Conservation (phyloP, 805 yeast genomes). For the Lachancea meyersii region DNA sequence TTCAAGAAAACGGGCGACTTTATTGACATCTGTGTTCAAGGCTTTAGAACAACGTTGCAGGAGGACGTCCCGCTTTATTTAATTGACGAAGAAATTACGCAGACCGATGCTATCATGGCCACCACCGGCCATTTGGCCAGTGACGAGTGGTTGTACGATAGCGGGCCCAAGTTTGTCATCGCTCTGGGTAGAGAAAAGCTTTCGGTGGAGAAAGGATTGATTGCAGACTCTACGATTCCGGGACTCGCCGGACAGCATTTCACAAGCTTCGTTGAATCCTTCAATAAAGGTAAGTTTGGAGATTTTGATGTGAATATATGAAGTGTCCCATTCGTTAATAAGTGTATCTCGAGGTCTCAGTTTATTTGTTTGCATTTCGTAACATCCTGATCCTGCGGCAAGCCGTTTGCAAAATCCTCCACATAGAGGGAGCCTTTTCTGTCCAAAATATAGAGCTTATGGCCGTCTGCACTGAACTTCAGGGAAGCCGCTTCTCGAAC, state of each 20-base stretch:
- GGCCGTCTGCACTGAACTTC: conserved; percentile 74
- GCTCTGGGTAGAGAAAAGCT: conserved; percentile 35
- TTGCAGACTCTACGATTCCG: conserved; percentile 14
- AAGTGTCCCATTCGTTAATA: not conserved
- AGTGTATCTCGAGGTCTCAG: conserved; percentile 9
- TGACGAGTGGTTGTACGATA: conserved; percentile 74
- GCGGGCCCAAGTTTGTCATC: conserved; percentile 69
- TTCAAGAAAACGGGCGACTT: conserved; percentile 36
- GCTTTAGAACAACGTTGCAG: conserved; percentile 19
- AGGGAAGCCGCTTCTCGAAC: conserved; percentile 73
- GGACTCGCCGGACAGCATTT: conserved; percentile 17
- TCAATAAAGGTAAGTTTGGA: not conserved
- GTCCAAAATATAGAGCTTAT: conserved; percentile 67
- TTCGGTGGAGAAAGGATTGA: conserved; percentile 47
- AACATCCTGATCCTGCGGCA: conserved; percentile 63
- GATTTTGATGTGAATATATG: not conserved
- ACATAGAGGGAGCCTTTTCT: conserved; percentile 73
- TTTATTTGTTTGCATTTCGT: conserved; percentile 58
- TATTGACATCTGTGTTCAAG: conserved; percentile 24
- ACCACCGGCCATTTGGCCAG: conserved; percentile 39
- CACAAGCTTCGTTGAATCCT: conserved; percentile 11
- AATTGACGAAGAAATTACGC: conserved; percentile 28
- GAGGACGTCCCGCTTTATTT: conserved; percentile 27
- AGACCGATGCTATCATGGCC: conserved; percentile 36
- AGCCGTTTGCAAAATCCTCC: conserved; percentile 83